Evolutionary conservation across 768 basidiomycete genomes (phyloP), one percentile per base, ranked within the genome.

Genomic region (Panaeolus cyanescens): DNA sequence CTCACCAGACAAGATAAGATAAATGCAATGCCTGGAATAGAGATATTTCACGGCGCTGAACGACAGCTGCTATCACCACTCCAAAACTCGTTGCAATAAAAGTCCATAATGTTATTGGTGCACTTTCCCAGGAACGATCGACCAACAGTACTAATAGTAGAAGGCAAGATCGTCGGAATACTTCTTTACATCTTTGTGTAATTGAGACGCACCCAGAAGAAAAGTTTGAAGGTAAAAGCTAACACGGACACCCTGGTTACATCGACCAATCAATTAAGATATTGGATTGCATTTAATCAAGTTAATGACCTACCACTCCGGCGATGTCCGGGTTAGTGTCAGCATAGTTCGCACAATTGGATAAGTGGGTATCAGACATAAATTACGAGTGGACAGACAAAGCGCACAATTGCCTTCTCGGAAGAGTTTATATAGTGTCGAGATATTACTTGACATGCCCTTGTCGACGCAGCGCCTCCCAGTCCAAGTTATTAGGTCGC

Each of bases 31-130:
- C 79, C 67, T 81, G 77, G 55, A 76, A 74, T 31, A 80, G 64
- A 0, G 78, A 74, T 19, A 80, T 68, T n/a, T 72, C 59, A 4
- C 58, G 56, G 17, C 70, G 65, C 56, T 74, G 74, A 10, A 76
- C 72, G 19, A 78, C 64, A 4, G 80, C 77, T 37, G 79, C 74
- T 19, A 80, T 66, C 6, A 73, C 75, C 1, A 80, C 68, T 13
- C 79, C 79, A 60, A 75, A 75, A 59, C 73, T 77, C 7, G 77
- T 79, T 17, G 74, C 71, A 33, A 76, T 77, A 45, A 79, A 78
- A n/a, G 79, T 78, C 77, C 79, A 81, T 7, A 81, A 58, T 0
- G 78, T 72, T 56, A 69, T 70, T 4, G 77, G 74, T 19, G 79
- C 79, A 59, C 74, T 75, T 62, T 72, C 67, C 75, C 75, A 77